These are phyloP conservation scores for Spinacia oleracea DNA, from an alignment of 179 eudicot species.

Conservation along the genomic window DNA sequence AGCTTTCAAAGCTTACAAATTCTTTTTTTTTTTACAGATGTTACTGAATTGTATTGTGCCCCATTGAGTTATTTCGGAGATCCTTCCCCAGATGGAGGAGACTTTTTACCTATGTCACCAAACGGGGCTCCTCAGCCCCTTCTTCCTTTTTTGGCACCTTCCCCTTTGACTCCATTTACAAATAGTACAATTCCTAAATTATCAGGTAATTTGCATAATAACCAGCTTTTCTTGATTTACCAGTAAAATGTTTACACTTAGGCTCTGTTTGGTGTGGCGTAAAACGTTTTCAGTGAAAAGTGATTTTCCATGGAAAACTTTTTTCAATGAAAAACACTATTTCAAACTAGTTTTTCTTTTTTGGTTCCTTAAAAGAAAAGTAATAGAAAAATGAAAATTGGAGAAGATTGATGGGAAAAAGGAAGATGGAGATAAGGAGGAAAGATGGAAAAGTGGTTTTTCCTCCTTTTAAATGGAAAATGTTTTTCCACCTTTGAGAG, in stretches of 20 bases:
- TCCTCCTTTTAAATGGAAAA: too few relatives aligned
- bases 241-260: constrained; percentile 2
- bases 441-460: too few relatives aligned
- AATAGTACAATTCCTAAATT: constrained; percentile 78
- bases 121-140: constrained; percentile 77
- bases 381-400: too few relatives aligned
- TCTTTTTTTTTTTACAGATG: constrained; percentile 41
- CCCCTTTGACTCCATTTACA: constrained; percentile 89
- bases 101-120: constrained; percentile 67
- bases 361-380: too few relatives aligned
- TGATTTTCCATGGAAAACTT: too few relatives aligned
- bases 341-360: too few relatives aligned
- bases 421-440: too few relatives aligned
- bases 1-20: constrained; percentile 12
- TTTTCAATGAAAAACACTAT: too few relatives aligned
- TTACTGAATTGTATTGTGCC: constrained; percentile 32
- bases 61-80: constrained; percentile 31
- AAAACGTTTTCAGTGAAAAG: too few relatives aligned
- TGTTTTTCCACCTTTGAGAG: too few relatives aligned
- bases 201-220: constrained; percentile 57
- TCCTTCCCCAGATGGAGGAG: constrained; percentile 38
- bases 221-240: constrained; percentile 5
- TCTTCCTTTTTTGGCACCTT: constrained; percentile 82
- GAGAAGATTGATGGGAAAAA: too few relatives aligned
- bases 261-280: too few relatives aligned